Percentiles rank a stretch among this genome's conserved stretches.
phyloP scores from a whole-genome alignment of 2,329 filamentous ascomycete species.

The Akanthomyces dipterigenus region DNA sequence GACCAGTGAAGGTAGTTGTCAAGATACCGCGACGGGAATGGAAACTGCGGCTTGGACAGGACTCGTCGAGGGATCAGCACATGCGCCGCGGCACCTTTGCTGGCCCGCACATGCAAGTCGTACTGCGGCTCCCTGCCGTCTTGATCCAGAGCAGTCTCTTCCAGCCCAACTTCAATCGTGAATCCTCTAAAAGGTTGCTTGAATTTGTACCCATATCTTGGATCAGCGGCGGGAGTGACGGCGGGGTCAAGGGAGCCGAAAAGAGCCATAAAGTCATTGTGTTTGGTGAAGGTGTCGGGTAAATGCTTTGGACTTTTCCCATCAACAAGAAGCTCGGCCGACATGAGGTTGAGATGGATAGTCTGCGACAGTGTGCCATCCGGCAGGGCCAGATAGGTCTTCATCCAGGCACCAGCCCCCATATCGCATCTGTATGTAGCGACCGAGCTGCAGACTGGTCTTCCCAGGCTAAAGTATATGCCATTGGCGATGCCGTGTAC shows the following conservation, averaged over 20 bases:
- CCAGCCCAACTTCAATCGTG: not conserved
- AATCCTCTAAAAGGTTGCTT: not conserved
- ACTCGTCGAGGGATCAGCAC: not conserved
- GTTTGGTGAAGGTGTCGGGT: not conserved
- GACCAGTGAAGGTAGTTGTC: not conserved
- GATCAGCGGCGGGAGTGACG: not conserved
- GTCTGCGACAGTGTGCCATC: rapidly evolving
- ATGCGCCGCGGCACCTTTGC: not conserved
- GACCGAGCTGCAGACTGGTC: too few species aligned
- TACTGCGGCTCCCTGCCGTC: not conserved
- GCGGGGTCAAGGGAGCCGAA: not conserved
- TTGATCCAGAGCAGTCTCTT: not conserved
- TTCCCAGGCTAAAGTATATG: rapidly evolving
- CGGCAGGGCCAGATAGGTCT: rapidly evolving
- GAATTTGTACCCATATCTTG: not conserved
- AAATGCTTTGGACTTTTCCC: not conserved
- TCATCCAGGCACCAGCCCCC: not conserved
- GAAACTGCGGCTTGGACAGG: not conserved
- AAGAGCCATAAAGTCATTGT: not conserved
- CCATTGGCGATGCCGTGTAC: not conserved
- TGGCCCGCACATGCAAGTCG: not conserved
- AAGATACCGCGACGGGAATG: not conserved
- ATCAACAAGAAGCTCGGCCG: not conserved
- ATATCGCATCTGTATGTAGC: too few species aligned
- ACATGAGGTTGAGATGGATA: conserved; percentile 14